Base-by-base conservation (phyloP, 306 rosid genomes). In the Vigna unguiculata region DNA sequence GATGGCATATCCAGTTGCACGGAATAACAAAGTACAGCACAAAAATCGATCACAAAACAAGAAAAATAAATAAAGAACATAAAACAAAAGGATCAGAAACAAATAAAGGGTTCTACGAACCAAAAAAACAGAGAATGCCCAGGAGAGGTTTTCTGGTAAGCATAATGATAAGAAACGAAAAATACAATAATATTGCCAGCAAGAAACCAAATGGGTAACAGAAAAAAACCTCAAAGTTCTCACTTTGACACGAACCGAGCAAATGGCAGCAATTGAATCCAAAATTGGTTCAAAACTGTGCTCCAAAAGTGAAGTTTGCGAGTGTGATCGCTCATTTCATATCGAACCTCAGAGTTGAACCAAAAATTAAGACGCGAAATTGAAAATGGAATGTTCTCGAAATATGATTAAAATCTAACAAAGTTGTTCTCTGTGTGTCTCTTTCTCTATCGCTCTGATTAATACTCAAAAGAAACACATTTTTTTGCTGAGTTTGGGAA, bases 321-420 rank as follows among this genome's bases (percentile, higher is more conserved):
- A 10, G n/a, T 63, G 69, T 63, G 69, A 63, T 63, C 69, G 19
- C 32, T 36, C 25, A 62, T 62, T 62, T 17, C 25, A 36, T 63
- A 17, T 36, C 69, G 16, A 36, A 63, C 69, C 48, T 63, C 49
- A 38, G 69, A 63, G 38, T 36, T 63, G 69, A 38, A 63, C 16
- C 69, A 30, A 63, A 9, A 30, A 36, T 24, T 22, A 36, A 17
- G 47, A 62, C 16, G 48, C 28, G 4, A 38, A 32, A 63, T 63
- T 63, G 69, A 38, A 63, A 63, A 32, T 62, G 16, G 9, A 63
- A 13, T 17, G 20, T 36, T 9, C 69, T 38, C 10, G 4, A 36
- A 63, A 62, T n/a, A n/a, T 8, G 6, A 32, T 32, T 61, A 13
- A 24, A 59, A 59, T 28, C 17, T 60, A 14, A 53, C 6, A 9